A percentile compares a stretch with the other conserved stretches of the same genome.
These are phyloP conservation scores for Davidsoniella neocaledoniae DNA, from an alignment of 2,329 filamentous ascomycete genomes.

Conservation along the genomic window DNA sequence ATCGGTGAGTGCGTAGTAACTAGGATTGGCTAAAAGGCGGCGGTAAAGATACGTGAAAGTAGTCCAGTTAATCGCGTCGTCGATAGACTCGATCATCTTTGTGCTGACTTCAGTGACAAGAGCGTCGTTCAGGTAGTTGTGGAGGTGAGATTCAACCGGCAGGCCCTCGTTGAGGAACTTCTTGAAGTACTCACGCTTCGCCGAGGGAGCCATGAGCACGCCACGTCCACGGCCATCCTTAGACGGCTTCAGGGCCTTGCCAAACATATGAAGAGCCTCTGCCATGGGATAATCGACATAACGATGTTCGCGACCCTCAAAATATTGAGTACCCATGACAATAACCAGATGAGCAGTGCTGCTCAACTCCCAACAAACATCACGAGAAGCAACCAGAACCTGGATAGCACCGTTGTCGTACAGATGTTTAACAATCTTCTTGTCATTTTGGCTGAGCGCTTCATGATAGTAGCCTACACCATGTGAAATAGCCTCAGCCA, in stretches of 20 bases:
- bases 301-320: conserved; percentile 87
- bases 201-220: conserved; percentile 88
- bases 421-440: conserved; percentile 82
- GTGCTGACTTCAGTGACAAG: conserved; percentile 97
- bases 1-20: conserved; percentile 81
- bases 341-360: conserved; percentile 79
- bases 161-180: conserved; percentile 95
- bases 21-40: conserved; percentile 83
- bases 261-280: conserved; percentile 95
- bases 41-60: conserved; percentile 98
- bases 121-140: conserved; percentile 81
- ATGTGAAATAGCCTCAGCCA: conserved; percentile 80
- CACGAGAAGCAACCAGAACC: conserved; percentile 57
- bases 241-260: conserved; percentile 67
- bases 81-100: conserved; percentile 84
- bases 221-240: conserved; percentile 70
- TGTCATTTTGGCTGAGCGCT: conserved; percentile 73
- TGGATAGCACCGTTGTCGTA: conserved; percentile 83
- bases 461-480: conserved; percentile 97
- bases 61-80: conserved; percentile 95
- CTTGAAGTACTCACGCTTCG: conserved; percentile 95
- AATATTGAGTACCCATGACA: conserved; percentile 96
- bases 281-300: conserved; percentile 93
- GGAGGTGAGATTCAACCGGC: conserved; percentile 85
- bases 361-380: conserved; percentile 92